phyloP scores from a whole-genome alignment of 768 basidiomycete species.

The Paxillus rubicundulus region DNA sequence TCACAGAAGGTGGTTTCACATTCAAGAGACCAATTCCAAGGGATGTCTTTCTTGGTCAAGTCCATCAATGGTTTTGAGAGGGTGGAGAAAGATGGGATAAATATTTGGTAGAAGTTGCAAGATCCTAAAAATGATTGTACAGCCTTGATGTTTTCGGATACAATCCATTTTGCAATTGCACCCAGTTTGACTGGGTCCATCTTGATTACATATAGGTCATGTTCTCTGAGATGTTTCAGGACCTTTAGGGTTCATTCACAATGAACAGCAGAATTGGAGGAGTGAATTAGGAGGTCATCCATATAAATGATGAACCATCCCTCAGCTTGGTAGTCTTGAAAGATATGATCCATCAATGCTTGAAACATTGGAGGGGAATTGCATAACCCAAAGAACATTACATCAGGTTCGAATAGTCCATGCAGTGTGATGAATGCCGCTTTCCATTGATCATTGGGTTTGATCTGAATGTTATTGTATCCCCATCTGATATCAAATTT shows the following conservation, averaged over 20 bases:
- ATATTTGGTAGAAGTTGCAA: too few relatives aligned
- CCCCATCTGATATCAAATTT: not conserved
- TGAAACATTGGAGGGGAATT: constrained; percentile 22
- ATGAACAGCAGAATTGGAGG: constrained; percentile 11
- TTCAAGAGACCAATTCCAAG: not conserved
- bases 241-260: constrained; percentile 14
- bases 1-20: not conserved
- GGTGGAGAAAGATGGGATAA: constrained; percentile 26
- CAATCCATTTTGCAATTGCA: constrained; percentile 32
- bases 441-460: constrained; percentile 1
- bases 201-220: constrained; percentile 32
- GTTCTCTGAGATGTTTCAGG: constrained; percentile 25
- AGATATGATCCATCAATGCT: not conserved
- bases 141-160: constrained; percentile 13
- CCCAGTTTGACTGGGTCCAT: constrained; percentile 37
- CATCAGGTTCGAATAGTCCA: constrained; percentile 2
- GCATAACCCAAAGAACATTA: constrained; percentile 22
- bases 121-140: constrained; percentile 21
- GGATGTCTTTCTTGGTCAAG: not conserved
- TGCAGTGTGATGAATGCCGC: not conserved
- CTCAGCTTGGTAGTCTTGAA: constrained; percentile 4
- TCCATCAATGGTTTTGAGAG: constrained; percentile 21
- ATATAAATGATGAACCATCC: constrained; percentile 24
- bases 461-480: not conserved
- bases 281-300: constrained; percentile 27